Base-by-base conservation (phyloP, 169 alveolate genomes). In the Eimeria mitis region DNA sequence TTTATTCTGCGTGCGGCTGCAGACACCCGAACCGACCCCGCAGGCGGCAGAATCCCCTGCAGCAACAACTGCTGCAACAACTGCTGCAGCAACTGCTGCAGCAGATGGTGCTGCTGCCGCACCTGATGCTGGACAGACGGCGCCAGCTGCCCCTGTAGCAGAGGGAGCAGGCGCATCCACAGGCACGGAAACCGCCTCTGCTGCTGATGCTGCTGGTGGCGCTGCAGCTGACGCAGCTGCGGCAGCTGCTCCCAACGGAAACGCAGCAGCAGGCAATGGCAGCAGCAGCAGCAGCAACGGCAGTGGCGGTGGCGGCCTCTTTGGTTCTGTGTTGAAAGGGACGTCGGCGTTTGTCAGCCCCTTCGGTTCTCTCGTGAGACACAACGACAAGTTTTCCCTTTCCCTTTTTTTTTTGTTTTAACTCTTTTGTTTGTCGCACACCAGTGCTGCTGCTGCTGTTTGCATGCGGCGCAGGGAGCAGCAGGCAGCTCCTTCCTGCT, bases 321-420 rank as follows among this genome's bases (percentile, higher is more conserved):
- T 87, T 65, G 92, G 92, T 1, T 40, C 81, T 42, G 78, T 87
- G 40, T 49, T 87, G 81, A 87, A 87, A 65, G 92, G 92, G 11
- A 28, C 92, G 19, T 28, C 92, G 9, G 61, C 92, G 31, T 87
- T 87, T 16, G 81, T 87, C 65, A 87, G 92, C 37, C 92, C 92
- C 13, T 87, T 87, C 34, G 81, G 92, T 28, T 37, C 92, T 37
- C 92, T 87, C 44, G 92, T 87, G 49, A 87, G 92, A 7, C 63
- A 5, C 13, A 13, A 65, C 44, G 31, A 5, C 68, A 21, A 63
- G 21, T 2, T 34, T 7, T 8, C 34, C 54, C 81, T 14, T 14
- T 21, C 54, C 44, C 8, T 68, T 0, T 31, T 6, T 4, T n/a
- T 63, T 14, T 44, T 40, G 65, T 40, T 37, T 4, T 34, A 28